Conservation (phyloP, 2,329 filamentous ascomycete species). For the Pyrenochaeta sp. region DNA sequence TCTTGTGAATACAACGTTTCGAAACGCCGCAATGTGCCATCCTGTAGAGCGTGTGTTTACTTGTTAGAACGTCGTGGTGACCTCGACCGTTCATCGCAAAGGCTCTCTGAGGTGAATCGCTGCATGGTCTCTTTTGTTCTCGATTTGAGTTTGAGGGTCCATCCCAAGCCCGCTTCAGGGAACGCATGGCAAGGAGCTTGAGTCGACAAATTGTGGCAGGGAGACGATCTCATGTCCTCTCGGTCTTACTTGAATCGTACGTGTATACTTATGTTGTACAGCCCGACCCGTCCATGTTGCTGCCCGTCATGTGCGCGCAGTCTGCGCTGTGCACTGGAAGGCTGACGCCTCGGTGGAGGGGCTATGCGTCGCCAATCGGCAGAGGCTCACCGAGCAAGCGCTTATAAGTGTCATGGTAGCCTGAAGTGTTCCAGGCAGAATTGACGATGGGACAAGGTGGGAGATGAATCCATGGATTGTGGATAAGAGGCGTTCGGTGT, state of each 20-base stretch:
- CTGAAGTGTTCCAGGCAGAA: neutral
- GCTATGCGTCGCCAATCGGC: constrained; percentile 6
- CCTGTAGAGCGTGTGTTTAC: neutral
- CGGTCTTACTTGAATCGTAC: constrained; percentile 1
- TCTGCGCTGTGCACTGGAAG: constrained; percentile 5
- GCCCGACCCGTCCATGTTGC: constrained; percentile 1
- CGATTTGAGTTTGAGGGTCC: neutral
- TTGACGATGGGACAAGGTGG: neutral
- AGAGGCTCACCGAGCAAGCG: constrained; percentile 8
- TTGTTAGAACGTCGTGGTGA: neutral
- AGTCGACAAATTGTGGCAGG: neutral
- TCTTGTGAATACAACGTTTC: constrained; percentile 21
- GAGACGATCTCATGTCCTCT: neutral
- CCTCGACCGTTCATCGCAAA: neutral
- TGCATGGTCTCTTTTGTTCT: constrained; percentile 12
- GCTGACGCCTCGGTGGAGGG: constrained; percentile 5
- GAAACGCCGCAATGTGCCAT: constrained; percentile 1
- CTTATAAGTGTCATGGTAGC: neutral
- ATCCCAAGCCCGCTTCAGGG: constrained; percentile 11
- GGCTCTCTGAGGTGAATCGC: neutral
- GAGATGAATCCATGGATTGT: neutral
- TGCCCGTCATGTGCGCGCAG: constrained; percentile 2
- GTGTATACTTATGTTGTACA: constrained; percentile 15
- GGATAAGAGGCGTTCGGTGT: neutral
- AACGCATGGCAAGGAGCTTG: neutral